Evolutionary conservation across 2,329 filamentous ascomycete genomes (phyloP).

Genomic region (Aspergillus uvarum): DNA sequence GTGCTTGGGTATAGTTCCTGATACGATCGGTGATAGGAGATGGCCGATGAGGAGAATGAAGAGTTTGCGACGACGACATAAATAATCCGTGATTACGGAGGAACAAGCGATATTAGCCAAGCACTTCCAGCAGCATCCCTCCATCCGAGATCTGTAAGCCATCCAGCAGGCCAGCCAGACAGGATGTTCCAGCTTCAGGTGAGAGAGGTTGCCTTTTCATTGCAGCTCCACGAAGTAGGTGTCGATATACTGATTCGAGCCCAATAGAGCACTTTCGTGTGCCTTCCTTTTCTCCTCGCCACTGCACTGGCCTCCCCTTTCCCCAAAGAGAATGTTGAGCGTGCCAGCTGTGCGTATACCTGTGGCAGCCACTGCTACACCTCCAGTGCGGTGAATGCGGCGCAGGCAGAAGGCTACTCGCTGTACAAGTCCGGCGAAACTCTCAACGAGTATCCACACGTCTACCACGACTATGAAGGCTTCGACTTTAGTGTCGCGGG

Average conservation of each 20-base stretch:
- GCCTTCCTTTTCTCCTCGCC: slow-evolving; percentile 24
- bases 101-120: too few species aligned
- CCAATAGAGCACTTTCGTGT: slow-evolving; percentile 11
- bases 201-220: background rate
- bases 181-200: slow-evolving; percentile 6
- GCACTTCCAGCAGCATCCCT: too few species aligned
- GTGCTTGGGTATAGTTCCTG: too few species aligned
- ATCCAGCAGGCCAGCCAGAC: background rate
- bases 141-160: too few species aligned
- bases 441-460: slow-evolving; percentile 56
- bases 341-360: slow-evolving; percentile 48
- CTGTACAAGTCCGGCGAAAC: slow-evolving; percentile 46
- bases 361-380: slow-evolving; percentile 58
- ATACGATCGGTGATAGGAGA: too few species aligned
- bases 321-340: slow-evolving; percentile 27
- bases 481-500: slow-evolving; percentile 59
- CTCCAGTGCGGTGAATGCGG: slow-evolving; percentile 49
- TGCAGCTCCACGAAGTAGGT: too few species aligned
- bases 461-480: slow-evolving; percentile 63
- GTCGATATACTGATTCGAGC: background rate
- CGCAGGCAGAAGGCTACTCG: slow-evolving; percentile 53
- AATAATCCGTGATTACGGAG: too few species aligned
- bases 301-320: slow-evolving; percentile 27
- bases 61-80: too few species aligned
- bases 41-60: too few species aligned